Base-by-base conservation (phyloP, 2,329 filamentous ascomycete species). In the Fulvia fulva region DNA sequence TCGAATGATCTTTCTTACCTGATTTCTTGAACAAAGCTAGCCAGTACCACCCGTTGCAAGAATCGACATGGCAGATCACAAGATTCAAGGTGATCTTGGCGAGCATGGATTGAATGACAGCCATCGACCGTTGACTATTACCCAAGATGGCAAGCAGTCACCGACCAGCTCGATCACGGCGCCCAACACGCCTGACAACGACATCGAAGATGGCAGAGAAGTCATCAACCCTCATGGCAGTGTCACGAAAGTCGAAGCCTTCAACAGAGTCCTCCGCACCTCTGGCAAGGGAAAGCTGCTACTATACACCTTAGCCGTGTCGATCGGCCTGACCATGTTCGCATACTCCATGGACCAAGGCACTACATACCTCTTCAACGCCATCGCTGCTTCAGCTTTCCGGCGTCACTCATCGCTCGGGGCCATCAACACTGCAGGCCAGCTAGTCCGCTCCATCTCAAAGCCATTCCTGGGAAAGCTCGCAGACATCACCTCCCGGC, bases 301-400 rank as follows among this genome's bases (percentile, higher is more conserved):
- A 5, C 62, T 67, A 32, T 65, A 52, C 22, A 47, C 64, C 2
- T 65, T 70, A 14, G 61, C 53, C 14, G 51, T 59, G 32, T 71
- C 68, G 6, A 57, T 70, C 26, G 59, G 61, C 2, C 54, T 69
- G 16, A 70, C 68, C 4, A 71, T 71, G 68, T 68, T 71, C 53
- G 68, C 65, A n/a, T 71, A 71, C 53, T 30, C 58, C 1, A 51
- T 60, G 14, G 58, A 60, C 22, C 58, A 60, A 45, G 58, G 58
- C 54, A 60, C 45, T 14, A 57, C 58, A 12, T 57, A 55, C 47
- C 32, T 44, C 12, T 57, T 60, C 58, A 57, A 57, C 28, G 58
- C 51, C 25, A 41, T 45, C 26, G 58, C 58, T 14, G 51, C 58
- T 2, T 55, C 55, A 22, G 51, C 51, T 9, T 60, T 41, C 46